Evolutionary conservation across 2,329 filamentous ascomycete species (phyloP).

Genomic region (Scedosporium boydii): DNA sequence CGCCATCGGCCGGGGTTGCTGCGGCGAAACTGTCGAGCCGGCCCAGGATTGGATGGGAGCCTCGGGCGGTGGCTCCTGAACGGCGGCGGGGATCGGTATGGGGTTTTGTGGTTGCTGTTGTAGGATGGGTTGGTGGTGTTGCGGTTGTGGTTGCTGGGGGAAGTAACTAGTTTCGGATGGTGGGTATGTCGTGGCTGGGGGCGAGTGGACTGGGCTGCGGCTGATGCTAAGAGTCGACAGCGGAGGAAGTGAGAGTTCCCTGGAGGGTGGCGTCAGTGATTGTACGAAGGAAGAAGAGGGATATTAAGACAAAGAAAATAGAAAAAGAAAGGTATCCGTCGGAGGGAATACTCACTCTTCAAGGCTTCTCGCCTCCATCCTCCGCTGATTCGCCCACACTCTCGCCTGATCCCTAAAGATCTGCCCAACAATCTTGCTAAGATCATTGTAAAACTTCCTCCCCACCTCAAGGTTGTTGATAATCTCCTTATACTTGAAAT

Average conservation of each 20-base stretch:
- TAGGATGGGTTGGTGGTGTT: constrained; percentile 8
- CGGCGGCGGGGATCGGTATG: constrained; percentile 18
- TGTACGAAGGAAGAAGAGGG: background rate
- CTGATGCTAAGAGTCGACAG: constrained; percentile 33
- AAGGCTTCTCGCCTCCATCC: constrained; percentile 68
- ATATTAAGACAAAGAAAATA: background rate
- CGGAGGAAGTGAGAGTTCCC: constrained; percentile 43
- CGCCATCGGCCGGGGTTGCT: constrained; percentile 42
- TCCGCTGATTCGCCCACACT: constrained; percentile 69
- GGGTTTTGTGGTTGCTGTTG: constrained; percentile 12
- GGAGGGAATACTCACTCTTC: constrained; percentile 51
- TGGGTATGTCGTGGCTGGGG: constrained; percentile 7
- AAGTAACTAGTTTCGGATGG: constrained; percentile 12
- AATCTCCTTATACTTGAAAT: constrained; percentile 94
- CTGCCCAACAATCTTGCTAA: constrained; percentile 72
- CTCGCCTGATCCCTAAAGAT: constrained; percentile 71
- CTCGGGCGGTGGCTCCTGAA: constrained; percentile 21
- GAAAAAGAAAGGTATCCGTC: constrained; percentile 10
- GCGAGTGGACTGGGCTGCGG: constrained; percentile 17
- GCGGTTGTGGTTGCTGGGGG: constrained; percentile 9
- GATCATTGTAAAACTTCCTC: constrained; percentile 93
- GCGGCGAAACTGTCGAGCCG: constrained; percentile 40
- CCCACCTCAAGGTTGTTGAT: constrained; percentile 85
- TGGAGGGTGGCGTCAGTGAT: constrained; percentile 15
- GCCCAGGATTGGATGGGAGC: constrained; percentile 50